phyloP scores from a whole-genome alignment of 805 yeast genomes.

The Candida mattraensis region DNA sequence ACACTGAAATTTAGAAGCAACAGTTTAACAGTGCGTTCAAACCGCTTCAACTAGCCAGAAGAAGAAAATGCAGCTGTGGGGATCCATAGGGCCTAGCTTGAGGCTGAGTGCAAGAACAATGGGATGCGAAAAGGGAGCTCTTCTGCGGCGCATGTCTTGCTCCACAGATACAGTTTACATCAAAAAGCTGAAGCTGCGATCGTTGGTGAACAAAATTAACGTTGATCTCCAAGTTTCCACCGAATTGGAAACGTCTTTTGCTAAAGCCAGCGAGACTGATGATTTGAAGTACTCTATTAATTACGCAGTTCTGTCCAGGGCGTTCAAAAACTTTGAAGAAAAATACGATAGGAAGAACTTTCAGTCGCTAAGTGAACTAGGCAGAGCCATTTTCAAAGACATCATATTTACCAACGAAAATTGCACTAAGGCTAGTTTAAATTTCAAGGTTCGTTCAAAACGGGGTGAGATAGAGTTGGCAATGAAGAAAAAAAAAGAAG shows the following conservation, averaged over 20 bases:
- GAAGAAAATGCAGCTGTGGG: no score
- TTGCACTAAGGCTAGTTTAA: slow-evolving; percentile 18
- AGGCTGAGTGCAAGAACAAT: neutral
- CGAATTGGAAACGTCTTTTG: slow-evolving; percentile 63
- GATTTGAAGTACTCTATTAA: slow-evolving; percentile 81
- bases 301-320: slow-evolving; percentile 79
- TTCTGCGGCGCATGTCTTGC: no score
- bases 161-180: slow-evolving; percentile 48
- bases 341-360: slow-evolving; percentile 40
- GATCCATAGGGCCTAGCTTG: no score
- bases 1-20: no score
- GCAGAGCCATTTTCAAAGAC: slow-evolving; percentile 17
- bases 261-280: slow-evolving; percentile 74
- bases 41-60: no score
- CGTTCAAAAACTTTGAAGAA: slow-evolving; percentile 54
- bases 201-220: slow-evolving; percentile 12
- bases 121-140: neutral
- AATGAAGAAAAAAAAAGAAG: neutral
- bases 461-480: slow-evolving; percentile 1
- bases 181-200: slow-evolving; percentile 41
- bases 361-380: slow-evolving; percentile 42
- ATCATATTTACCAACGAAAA: slow-evolving; percentile 21
- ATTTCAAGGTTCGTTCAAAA: slow-evolving; percentile 14
- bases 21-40: no score
- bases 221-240: slow-evolving; percentile 38